Evolutionary conservation across 208 protist genomes (phyloP).

Genomic region (Trichomonas gallinae): DNA sequence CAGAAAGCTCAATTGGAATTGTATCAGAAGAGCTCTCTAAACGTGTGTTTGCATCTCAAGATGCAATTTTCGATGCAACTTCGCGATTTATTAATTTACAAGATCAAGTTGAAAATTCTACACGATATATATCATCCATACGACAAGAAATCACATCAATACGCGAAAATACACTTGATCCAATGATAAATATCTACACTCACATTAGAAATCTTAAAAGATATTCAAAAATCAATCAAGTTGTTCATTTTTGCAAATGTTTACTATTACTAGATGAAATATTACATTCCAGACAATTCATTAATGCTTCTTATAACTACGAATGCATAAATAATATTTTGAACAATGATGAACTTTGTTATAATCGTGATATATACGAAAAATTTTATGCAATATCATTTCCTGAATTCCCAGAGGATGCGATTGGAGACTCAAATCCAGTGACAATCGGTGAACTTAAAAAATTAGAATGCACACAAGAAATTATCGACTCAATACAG

Average conservation of each 20-base stretch:
- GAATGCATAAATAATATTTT: background rate
- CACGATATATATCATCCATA: background rate
- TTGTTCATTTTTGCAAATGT: background rate
- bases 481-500: background rate
- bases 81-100: background rate
- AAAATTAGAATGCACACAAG: background rate
- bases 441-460: background rate
- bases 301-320: background rate
- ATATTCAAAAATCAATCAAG: background rate
- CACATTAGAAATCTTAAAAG: background rate
- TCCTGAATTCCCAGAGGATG: background rate
- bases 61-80: background rate
- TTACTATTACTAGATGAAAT: background rate
- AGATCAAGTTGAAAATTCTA: background rate
- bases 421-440: background rate
- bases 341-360: background rate
- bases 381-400: background rate
- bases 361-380: background rate
- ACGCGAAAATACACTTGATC: background rate
- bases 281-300: background rate
- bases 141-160: background rate
- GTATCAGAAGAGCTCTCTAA: background rate
- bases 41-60: background rate
- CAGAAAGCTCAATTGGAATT: background rate
- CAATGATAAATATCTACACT: constrained; percentile 1